Evolutionary conservation across 768 basidiomycete genomes (phyloP), one percentile per base, ranked within the genome.

Genomic region (Lepiota brunneoincarnata): DNA sequence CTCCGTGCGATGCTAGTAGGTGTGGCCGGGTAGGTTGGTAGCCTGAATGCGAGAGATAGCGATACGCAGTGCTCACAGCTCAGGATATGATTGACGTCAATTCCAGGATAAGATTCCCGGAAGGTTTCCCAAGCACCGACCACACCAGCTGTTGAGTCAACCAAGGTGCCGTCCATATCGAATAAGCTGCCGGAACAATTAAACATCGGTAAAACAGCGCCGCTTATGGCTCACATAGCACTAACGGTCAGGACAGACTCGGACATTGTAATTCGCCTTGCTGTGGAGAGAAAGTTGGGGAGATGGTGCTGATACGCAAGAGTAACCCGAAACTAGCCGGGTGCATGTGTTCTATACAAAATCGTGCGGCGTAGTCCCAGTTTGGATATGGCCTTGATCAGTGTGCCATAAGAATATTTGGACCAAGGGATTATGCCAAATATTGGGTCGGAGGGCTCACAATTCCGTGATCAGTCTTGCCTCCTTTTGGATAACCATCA

Each of bases 111-210:
- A 54, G 79, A 77, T 63, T 82, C 65, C 45, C 78, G 79, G 69
- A 93, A 93, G n/a, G 74, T 70, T 49, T 85, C 74, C 93, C 93
- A 95, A 34, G 91, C 91, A 23, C 86, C 89, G 23, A 81, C 72
- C 28, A 95, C 91, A 39, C 89, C 91, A 26, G 83, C 81, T 9
- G 89, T 93, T 17, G 90, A 93, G 65, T 94, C 89, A 59, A 89
- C 77, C 47, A 90, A 74, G 31, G 89, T 93, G 51, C 88, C 88
- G 65, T 91, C 89, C 89, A 90, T 91, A 66, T 91, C 88, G 63
- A 89, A 89, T 12, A 90, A 72, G 54, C 88, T 89, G 55, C 14
- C 21, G 31, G 51, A 58, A 54, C 31, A 59, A 48, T 61, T 54
- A 55, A 57, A 10, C 26, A 31, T 62, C 61, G 62, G 63, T 55